These are phyloP conservation scores for Inonotus obliquus DNA, from an alignment of 1,284 basidiomycete species.

Conservation along the genomic window DNA sequence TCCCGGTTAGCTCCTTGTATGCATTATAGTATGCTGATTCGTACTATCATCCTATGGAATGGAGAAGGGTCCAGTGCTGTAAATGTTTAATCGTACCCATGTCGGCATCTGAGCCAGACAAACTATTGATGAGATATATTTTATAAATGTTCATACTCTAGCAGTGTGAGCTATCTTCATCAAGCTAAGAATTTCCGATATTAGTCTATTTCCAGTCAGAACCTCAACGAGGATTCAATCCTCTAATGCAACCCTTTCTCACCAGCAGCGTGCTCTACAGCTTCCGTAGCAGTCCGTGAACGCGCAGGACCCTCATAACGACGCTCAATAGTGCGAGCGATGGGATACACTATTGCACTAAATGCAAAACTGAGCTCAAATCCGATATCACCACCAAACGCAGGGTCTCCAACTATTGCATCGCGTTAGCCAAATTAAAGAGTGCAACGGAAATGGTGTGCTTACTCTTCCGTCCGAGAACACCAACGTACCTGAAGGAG, in stretches of 20 bases:
- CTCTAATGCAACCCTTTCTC: background rate
- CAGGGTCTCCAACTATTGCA: constrained; percentile 21
- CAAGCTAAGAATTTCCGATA: background rate
- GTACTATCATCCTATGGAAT: too few species aligned
- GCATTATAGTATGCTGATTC: too few species aligned
- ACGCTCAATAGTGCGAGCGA: constrained; percentile 28
- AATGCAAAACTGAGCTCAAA: constrained; percentile 31
- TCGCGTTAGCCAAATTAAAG: background rate
- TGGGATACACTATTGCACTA: constrained; percentile 28
- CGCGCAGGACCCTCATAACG: constrained; percentile 19
- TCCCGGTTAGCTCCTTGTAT: too few species aligned
- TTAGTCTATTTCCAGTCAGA: too few species aligned
- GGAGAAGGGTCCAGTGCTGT: too few species aligned
- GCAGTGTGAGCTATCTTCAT: too few species aligned
- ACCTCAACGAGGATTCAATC: too few species aligned
- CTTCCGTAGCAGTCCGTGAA: background rate
- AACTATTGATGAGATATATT: too few species aligned
- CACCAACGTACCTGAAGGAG: constrained; percentile 23
- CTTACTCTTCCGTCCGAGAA: constrained; percentile 23
- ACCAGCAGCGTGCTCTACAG: background rate
- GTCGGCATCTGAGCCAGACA: too few species aligned
- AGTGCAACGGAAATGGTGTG: background rate
- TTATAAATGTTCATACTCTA: too few species aligned
- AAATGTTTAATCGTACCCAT: too few species aligned
- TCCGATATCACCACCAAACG: constrained; percentile 28